Percentiles rank a stretch among this genome's conserved stretches.
phyloP scores from a whole-genome alignment of 2,329 filamentous ascomycete species.

The Hirsutella minnesotensis region DNA sequence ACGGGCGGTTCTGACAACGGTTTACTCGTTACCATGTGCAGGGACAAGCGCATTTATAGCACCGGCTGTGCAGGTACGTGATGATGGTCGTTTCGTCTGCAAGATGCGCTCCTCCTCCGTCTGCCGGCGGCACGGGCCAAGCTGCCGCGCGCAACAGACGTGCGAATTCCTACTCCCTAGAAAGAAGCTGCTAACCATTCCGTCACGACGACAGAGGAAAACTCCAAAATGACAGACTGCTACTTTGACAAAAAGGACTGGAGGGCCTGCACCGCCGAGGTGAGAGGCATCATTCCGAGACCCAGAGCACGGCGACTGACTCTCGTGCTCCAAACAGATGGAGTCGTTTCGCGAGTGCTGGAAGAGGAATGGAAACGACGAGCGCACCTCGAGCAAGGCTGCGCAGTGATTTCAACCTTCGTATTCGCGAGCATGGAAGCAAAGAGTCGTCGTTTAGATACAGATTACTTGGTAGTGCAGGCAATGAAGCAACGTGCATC shows the following conservation, averaged over 20 bases:
- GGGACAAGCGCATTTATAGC: slow-evolving; percentile 96
- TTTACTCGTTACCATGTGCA: slow-evolving; percentile 22
- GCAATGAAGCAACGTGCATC: no score
- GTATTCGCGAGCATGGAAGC: no score
- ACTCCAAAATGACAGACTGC: slow-evolving; percentile 84
- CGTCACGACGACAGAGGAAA: slow-evolving; percentile 71
- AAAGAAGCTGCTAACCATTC: no score
- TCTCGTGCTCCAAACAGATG: no score
- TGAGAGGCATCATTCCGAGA: slow-evolving; percentile 31
- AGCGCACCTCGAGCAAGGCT: slow-evolving; percentile 69
- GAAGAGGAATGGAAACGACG: slow-evolving; percentile 80
- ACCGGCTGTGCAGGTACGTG: slow-evolving; percentile 76
- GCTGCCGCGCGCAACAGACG: no score
- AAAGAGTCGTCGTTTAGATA: no score
- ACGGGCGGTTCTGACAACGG: slow-evolving; percentile 1
- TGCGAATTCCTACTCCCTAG: no score
- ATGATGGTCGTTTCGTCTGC: no score
- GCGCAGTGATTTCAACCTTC: no score
- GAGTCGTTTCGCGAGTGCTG: slow-evolving; percentile 80
- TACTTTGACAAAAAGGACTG: slow-evolving; percentile 96
- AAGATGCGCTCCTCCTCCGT: no score
- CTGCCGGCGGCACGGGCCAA: background rate
- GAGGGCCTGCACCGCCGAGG: slow-evolving; percentile 79
- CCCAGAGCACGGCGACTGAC: no score
- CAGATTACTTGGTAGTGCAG: no score